phyloP scores from a whole-genome alignment of 495 filamentous ascomycete genomes.

The Penicillium herquei region DNA sequence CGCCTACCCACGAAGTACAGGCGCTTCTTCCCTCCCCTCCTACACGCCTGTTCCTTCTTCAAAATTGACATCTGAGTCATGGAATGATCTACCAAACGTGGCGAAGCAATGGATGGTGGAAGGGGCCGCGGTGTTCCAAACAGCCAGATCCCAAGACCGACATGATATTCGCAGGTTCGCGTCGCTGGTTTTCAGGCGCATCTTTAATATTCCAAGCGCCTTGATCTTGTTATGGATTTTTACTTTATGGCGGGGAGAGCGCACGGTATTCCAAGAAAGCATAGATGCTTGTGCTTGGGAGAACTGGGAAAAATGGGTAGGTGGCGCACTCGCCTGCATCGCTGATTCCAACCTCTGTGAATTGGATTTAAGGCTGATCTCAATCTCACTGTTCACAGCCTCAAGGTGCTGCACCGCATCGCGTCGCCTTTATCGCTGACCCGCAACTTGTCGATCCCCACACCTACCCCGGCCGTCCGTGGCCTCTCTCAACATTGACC shows the following conservation, averaged over 20 bases:
- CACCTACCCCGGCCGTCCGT: constrained; percentile 90
- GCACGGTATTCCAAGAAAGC: constrained; percentile 65
- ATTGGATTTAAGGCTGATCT: constrained; percentile 5
- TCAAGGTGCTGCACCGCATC: constrained; percentile 72
- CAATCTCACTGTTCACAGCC: constrained; percentile 51
- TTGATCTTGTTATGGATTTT: constrained; percentile 74
- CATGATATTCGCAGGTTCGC: constrained; percentile 14
- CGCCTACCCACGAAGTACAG: constrained; percentile 32
- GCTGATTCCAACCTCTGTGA: not conserved
- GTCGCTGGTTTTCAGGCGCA: constrained; percentile 11
- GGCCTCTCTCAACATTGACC: constrained; percentile 79
- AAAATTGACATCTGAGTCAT: constrained; percentile 9
- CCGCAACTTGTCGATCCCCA: constrained; percentile 98
- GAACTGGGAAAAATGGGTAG: constrained; percentile 90
- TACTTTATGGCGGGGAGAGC: constrained; percentile 83
- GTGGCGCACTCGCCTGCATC: constrained; percentile 21
- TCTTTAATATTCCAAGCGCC: constrained; percentile 62
- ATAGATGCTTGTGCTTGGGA: constrained; percentile 77
- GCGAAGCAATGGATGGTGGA: constrained; percentile 29
- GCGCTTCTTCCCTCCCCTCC: constrained; percentile 31
- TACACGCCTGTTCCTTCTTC: constrained; percentile 18
- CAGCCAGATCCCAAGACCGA: constrained; percentile 6
- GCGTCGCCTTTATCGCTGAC: constrained; percentile 85
- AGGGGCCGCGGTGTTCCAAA: constrained; percentile 6
- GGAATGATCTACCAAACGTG: constrained; percentile 18